phyloP scores from a whole-genome alignment of 805 yeast species.

The Teunomyces barrocoloradensis region DNA sequence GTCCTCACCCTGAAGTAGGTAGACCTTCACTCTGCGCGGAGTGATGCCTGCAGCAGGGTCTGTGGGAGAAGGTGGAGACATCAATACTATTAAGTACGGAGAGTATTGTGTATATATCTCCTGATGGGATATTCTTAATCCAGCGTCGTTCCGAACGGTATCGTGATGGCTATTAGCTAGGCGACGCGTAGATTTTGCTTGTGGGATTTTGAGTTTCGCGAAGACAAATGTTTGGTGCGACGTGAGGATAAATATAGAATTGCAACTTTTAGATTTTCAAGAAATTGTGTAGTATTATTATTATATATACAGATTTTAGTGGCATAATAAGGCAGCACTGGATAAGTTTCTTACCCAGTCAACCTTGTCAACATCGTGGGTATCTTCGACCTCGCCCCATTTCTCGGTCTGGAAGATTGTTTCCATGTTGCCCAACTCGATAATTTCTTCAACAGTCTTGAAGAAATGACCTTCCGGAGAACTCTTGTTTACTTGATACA shows the following conservation, averaged over 20 bases:
- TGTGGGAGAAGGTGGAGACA: not conserved
- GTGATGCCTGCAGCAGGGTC: conserved; percentile 12
- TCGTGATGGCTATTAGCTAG: not conserved
- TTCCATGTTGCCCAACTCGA: conserved; percentile 77
- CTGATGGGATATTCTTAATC: not conserved
- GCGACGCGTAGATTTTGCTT: conserved; percentile 3
- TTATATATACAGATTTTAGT: conserved; percentile 1
- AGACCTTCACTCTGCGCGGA: conserved; percentile 88
- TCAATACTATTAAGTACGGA: not conserved
- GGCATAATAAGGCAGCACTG: conserved; percentile 57
- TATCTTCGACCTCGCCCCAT: conserved; percentile 99
- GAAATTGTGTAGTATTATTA: not conserved
- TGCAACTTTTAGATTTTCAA: not conserved
- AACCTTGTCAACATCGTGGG: conserved; percentile 95
- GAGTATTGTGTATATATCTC: not conserved
- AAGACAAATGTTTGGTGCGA: not conserved
- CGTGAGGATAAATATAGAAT: not conserved
- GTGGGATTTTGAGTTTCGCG: conserved; percentile 1
- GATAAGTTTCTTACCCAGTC: conserved; percentile 82
- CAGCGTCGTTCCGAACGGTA: not conserved
- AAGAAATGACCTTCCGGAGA: conserved; percentile 30
- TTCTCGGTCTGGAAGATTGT: conserved; percentile 77
- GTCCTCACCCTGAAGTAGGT: conserved; percentile 70
- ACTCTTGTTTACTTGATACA: conserved; percentile 37
- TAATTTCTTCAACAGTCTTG: conserved; percentile 63